Percentiles rank a stretch among this genome's conserved stretches.
These are phyloP conservation scores for Geoglossum glabrum DNA, from an alignment of 495 filamentous ascomycete species.

Conservation along the genomic window DNA sequence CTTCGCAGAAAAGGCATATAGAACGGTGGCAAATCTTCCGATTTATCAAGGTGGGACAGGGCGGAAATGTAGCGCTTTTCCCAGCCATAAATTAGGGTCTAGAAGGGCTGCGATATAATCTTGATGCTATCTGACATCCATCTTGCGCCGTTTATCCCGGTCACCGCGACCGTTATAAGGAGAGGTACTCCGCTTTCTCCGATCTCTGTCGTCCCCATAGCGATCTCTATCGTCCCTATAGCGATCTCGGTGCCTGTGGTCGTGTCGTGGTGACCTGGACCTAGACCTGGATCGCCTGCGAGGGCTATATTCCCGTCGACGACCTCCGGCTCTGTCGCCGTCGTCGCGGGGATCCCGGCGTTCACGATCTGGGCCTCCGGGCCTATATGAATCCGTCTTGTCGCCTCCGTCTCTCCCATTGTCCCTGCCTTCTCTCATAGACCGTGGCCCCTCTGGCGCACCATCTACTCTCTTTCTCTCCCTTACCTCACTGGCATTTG, in stretches of 20 bases:
- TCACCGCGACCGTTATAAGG: neutral
- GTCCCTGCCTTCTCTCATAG: neutral
- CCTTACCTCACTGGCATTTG: conserved; percentile 5
- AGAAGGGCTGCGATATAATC: neutral
- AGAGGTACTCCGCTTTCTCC: conserved; percentile 3
- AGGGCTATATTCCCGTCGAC: neutral
- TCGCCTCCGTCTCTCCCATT: neutral
- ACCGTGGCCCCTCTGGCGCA: neutral
- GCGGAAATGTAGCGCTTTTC: neutral
- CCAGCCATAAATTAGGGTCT: neutral
- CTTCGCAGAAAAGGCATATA: neutral
- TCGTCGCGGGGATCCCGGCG: neutral
- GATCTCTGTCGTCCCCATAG: neutral
- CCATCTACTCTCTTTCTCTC: conserved; percentile 4
- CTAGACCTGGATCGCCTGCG: conserved; percentile 5
- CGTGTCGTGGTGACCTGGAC: neutral
- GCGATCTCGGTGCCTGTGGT: neutral
- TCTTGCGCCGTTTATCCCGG: neutral
- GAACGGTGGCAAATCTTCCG: neutral
- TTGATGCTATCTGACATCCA: conserved; percentile 1
- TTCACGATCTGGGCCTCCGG: neutral
- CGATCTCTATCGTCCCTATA: neutral
- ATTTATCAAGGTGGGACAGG: neutral
- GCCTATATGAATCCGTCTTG: conserved; percentile 2
- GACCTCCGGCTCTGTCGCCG: neutral